phyloP scores from a whole-genome alignment of 139 green algal genomes.

The Coccomyxa sp. region DNA sequence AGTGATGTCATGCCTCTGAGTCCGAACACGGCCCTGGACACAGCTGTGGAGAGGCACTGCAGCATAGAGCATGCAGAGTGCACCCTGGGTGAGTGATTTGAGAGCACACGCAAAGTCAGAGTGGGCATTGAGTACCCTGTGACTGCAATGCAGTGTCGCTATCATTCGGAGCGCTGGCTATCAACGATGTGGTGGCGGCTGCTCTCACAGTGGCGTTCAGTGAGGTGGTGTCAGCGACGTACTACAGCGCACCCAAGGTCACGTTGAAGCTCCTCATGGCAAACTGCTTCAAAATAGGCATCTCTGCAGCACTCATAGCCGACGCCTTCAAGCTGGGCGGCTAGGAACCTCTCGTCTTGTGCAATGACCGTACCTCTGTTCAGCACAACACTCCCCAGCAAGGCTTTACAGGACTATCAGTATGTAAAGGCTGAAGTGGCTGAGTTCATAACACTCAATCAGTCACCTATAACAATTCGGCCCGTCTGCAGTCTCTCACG shows the following conservation, averaged over 20 bases:
- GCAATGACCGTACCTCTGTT: too few relatives aligned
- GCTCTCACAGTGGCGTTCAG: conserved; percentile 51
- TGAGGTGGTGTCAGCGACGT: conserved; percentile 30
- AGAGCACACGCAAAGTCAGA: background rate
- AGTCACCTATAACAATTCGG: too few relatives aligned
- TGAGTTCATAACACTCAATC: background rate
- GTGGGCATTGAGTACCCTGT: background rate
- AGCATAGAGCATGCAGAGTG: background rate
- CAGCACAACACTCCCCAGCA: too few relatives aligned
- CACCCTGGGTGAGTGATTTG: background rate
- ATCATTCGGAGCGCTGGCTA: conserved; percentile 57
- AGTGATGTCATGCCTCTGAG: background rate
- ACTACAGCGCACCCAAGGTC: conserved; percentile 19
- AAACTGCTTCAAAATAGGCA: conserved; percentile 64
- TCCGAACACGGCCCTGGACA: background rate
- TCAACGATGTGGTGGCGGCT: conserved; percentile 69
- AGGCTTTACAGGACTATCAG: background rate
- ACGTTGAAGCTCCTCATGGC: conserved; percentile 35
- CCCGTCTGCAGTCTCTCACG: too few relatives aligned
- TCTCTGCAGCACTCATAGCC: conserved; percentile 44
- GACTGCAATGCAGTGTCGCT: conserved; percentile 31
- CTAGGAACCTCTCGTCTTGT: too few relatives aligned
- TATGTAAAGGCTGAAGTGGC: background rate
- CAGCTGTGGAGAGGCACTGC: background rate
- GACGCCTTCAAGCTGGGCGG: conserved; percentile 62